A percentile compares a stretch with the other conserved stretches of the same genome.
Evolutionary conservation across 768 basidiomycete genomes (phyloP).

Genomic region (Tremella fuciformis): DNA sequence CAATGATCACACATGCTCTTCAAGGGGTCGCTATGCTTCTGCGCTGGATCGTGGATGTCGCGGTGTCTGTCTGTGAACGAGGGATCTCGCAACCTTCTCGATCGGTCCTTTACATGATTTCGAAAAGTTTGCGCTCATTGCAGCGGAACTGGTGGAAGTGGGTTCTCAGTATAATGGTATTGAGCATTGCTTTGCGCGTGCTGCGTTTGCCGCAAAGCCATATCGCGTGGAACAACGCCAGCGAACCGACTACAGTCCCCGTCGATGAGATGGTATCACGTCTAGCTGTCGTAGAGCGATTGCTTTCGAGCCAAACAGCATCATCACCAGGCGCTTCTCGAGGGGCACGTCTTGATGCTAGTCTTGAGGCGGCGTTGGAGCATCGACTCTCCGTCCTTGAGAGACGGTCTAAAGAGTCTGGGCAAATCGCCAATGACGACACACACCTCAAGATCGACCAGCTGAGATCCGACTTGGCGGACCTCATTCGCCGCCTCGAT

Average conservation of each 20-base stretch:
- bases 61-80: slow-evolving; percentile 10
- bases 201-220: too few species aligned
- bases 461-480: too few species aligned
- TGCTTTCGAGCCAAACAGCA: slow-evolving; percentile 32
- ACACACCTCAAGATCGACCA: too few species aligned
- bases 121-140: slow-evolving; percentile 13
- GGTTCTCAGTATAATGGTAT: slow-evolving; percentile 22
- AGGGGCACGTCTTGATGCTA: slow-evolving; percentile 1
- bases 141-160: slow-evolving; percentile 42
- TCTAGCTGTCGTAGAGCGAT: slow-evolving; percentile 42
- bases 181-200: too few species aligned
- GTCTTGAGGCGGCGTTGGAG: too few species aligned
- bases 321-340: too few species aligned
- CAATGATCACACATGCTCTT: slow-evolving; percentile 35
- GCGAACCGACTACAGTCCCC: too few species aligned
- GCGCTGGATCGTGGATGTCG: slow-evolving; percentile 27
- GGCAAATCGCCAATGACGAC: too few species aligned
- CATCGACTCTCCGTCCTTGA: too few species aligned
- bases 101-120: slow-evolving; percentile 12
- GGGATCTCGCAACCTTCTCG: slow-evolving; percentile 16
- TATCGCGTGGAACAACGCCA: too few species aligned
- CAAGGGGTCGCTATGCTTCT: slow-evolving; percentile 33
- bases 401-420: too few species aligned
- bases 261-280: slow-evolving; percentile 23
- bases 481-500: too few species aligned